These are phyloP conservation scores for Perkinsus olseni DNA, from an alignment of 169 alveolate genomes.

Conservation along the genomic window DNA sequence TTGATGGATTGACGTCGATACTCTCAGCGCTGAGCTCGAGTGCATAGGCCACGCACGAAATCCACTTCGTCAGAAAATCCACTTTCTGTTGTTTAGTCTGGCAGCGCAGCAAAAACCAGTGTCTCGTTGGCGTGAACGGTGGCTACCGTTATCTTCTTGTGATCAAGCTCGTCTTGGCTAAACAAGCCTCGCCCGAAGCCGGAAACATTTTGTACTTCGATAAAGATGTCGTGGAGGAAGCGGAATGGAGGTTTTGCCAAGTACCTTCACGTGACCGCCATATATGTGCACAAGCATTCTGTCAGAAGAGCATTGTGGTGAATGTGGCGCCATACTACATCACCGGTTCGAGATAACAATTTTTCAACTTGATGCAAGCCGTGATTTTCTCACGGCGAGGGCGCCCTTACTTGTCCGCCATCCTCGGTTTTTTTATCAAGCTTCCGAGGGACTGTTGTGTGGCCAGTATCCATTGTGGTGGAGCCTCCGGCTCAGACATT, in stretches of 20 bases:
- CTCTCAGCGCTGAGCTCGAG: background rate
- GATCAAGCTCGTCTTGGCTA: background rate
- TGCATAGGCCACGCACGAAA: background rate
- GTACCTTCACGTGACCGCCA: background rate
- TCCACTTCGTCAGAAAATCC: background rate
- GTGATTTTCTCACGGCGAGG: no score
- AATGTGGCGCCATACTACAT: no score
- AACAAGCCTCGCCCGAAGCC: background rate
- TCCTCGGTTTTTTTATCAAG: background rate
- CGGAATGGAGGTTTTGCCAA: conserved; percentile 6
- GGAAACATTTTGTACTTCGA: background rate
- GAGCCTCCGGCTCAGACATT: background rate
- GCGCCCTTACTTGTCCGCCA: background rate
- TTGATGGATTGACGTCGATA: background rate
- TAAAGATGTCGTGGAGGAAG: conserved; percentile 3
- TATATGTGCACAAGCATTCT: no score
- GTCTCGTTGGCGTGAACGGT: background rate
- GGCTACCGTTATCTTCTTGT: background rate
- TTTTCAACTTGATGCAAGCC: no score
- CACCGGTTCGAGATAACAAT: no score
- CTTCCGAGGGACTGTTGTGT: background rate
- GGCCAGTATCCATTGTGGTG: background rate
- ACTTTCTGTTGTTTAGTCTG: background rate
- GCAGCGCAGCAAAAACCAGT: background rate
- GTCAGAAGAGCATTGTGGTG: no score